Percentiles rank a stretch among this genome's conserved stretches.
phyloP scores from a whole-genome alignment of 345 rosid genomes.

The Linum trigynum region DNA sequence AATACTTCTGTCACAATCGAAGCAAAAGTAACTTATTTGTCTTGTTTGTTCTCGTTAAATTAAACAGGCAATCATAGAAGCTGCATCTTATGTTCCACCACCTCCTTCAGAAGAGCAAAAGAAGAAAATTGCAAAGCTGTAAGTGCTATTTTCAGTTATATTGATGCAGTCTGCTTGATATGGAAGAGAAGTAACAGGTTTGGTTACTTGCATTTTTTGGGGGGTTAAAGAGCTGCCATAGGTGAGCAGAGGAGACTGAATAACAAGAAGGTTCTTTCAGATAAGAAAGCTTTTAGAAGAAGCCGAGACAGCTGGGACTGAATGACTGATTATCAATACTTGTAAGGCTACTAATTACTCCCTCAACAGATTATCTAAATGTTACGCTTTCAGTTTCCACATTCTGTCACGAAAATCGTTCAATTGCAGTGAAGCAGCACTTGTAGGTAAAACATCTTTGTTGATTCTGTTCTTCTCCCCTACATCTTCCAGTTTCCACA shows the following conservation, averaged over 20 bases:
- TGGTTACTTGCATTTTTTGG: background rate
- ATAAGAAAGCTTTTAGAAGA: slow-evolving; percentile 80
- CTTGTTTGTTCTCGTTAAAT: slow-evolving; percentile 10
- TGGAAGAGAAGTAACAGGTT: too few relatives aligned
- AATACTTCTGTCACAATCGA: background rate
- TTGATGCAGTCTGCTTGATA: slow-evolving; percentile 3
- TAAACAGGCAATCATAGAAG: slow-evolving; percentile 72
- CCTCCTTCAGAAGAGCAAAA: slow-evolving; percentile 98
- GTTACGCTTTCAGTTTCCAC: too few relatives aligned
- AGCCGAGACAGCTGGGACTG: slow-evolving; percentile 69
- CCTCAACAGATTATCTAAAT: too few relatives aligned
- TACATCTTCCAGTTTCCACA: too few relatives aligned
- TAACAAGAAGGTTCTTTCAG: slow-evolving; percentile 68
- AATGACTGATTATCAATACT: background rate
- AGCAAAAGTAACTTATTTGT: background rate
- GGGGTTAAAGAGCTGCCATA: slow-evolving; percentile 58
- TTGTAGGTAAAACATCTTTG: too few relatives aligned
- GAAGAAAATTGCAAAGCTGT: slow-evolving; percentile 80
- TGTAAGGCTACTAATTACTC: background rate
- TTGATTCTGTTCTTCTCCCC: too few relatives aligned
- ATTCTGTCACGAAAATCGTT: too few relatives aligned
- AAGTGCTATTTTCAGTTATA: slow-evolving; percentile 15
- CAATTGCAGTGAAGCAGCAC: too few relatives aligned
- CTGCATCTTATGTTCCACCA: slow-evolving; percentile 88
- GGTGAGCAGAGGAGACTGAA: slow-evolving; percentile 73